Conservation (phyloP, 1,284 basidiomycete genomes). For the Caloboletus firmus region DNA sequence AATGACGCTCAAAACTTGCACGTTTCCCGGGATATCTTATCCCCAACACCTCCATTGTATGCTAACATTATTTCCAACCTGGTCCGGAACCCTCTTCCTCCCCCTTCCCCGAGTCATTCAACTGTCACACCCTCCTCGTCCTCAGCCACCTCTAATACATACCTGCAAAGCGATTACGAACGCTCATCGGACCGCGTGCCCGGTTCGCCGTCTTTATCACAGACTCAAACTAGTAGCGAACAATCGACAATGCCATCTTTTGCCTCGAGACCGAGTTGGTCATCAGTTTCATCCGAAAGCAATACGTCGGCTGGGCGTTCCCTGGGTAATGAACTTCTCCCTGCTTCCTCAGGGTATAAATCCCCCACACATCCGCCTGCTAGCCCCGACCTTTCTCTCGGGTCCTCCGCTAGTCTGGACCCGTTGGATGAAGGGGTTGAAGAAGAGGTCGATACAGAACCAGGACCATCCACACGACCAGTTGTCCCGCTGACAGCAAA, state of each 20-base stretch:
- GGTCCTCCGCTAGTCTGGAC: conserved; percentile 15
- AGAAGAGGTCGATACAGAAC: conserved; percentile 16
- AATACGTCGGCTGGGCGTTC: conserved; percentile 16
- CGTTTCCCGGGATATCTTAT: conserved; percentile 5
- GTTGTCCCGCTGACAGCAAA: conserved; percentile 41
- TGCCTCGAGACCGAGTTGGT: conserved; percentile 26
- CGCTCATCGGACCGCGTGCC: conserved; percentile 15
- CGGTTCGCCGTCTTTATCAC: conserved; percentile 18
- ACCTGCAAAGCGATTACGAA: conserved; percentile 13
- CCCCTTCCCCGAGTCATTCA: conserved; percentile 12
- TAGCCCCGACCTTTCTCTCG: conserved; percentile 30
- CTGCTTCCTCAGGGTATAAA: conserved; percentile 14
- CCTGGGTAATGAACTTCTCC: conserved; percentile 18
- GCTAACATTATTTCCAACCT: conserved; percentile 27
- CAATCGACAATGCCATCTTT: conserved; percentile 16
- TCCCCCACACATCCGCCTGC: conserved; percentile 21
- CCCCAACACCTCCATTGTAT: conserved; percentile 28
- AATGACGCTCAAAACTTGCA: conserved; percentile 8
- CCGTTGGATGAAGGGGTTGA: conserved; percentile 21
- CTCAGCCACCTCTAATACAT: conserved; percentile 2
- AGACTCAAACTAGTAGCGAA: conserved; percentile 20
- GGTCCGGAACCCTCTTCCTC: conserved; percentile 12
- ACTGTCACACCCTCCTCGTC: conserved; percentile 12
- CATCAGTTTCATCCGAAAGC: conserved; percentile 32
- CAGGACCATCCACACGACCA: conserved; percentile 24